These are phyloP conservation scores for Allantophomopsis cytisporea DNA, from an alignment of 2,329 filamentous ascomycete species.

Conservation along the genomic window DNA sequence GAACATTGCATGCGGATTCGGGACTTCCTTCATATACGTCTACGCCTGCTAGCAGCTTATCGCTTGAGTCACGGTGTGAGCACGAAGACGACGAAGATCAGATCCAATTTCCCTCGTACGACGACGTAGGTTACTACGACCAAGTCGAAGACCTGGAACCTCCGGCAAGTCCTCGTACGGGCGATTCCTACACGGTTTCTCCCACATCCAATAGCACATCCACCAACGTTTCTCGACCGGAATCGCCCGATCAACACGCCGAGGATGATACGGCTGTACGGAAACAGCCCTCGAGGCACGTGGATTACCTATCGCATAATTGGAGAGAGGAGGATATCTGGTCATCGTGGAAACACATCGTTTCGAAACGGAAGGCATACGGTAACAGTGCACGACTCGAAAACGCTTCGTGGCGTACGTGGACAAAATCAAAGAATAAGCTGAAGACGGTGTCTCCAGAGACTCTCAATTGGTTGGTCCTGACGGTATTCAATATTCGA, in stretches of 20 bases:
- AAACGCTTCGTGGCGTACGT: conserved; percentile 94
- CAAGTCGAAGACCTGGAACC: conserved; percentile 28
- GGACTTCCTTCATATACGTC: conserved; percentile 42
- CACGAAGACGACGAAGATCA: conserved; percentile 95
- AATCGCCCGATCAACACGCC: conserved; percentile 11
- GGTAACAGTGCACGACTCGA: conserved; percentile 73
- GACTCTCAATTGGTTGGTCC: conserved; percentile 75
- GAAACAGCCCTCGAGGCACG: conserved; percentile 56
- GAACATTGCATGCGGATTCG: conserved; percentile 34
- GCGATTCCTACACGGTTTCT: conserved; percentile 36
- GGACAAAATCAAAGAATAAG: conserved; percentile 85
- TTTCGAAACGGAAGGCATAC: conserved; percentile 65
- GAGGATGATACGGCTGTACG: conserved; percentile 41
- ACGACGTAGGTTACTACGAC: conserved; percentile 9
- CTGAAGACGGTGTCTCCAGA: conserved; percentile 83
- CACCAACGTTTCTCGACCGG: conserved; percentile 29
- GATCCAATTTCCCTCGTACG: conserved; percentile 21
- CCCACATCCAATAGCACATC: conserved; percentile 46
- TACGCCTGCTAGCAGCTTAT: conserved; percentile 48
- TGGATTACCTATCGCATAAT: conserved; percentile 91
- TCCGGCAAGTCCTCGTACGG: conserved; percentile 32
- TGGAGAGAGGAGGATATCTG: conserved; percentile 97
- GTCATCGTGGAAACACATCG: conserved; percentile 92
- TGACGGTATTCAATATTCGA: background rate
- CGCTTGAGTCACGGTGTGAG: conserved; percentile 78